Conservation (phyloP, 768 basidiomycete genomes). For the Psilocybe subaeruginosa region DNA sequence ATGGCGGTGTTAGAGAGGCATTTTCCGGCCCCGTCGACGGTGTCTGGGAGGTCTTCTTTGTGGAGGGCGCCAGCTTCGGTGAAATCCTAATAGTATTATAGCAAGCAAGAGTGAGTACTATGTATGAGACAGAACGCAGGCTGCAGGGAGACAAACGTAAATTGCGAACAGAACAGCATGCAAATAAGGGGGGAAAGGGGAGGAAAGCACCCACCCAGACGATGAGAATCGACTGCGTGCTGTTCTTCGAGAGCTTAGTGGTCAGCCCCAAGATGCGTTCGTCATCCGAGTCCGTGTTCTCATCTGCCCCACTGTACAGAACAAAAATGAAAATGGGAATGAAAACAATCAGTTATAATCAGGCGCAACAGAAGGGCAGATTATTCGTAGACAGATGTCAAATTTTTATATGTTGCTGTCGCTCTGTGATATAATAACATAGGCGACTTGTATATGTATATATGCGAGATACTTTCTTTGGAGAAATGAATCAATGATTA, state of each 20-base stretch:
- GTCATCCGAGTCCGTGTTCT: slow-evolving; percentile 23
- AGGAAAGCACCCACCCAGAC: slow-evolving; percentile 24
- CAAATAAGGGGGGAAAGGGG: neutral
- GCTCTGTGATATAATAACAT: too few relatives aligned
- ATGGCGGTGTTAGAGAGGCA: neutral
- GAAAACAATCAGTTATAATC: too few relatives aligned
- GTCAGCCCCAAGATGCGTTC: slow-evolving; percentile 25
- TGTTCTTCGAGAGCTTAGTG: slow-evolving; percentile 25
- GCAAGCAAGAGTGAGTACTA: too few relatives aligned
- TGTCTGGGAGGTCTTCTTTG: slow-evolving; percentile 22
- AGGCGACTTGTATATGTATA: too few relatives aligned
- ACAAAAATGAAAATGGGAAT: too few relatives aligned
- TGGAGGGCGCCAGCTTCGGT: slow-evolving; percentile 19
- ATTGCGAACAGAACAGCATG: too few relatives aligned
- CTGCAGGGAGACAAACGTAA: too few relatives aligned
- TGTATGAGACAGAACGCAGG: neutral
- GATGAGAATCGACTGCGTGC: slow-evolving; percentile 24
- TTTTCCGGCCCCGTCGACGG: slow-evolving; percentile 12
- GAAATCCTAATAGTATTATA: slow-evolving; percentile 12
- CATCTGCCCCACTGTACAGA: neutral
- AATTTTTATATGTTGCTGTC: too few relatives aligned
- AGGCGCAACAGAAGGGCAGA: too few relatives aligned
- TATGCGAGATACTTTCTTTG: too few relatives aligned
- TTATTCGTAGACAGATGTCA: too few relatives aligned
- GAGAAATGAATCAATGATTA: too few relatives aligned